These are phyloP conservation scores for Triticum urartu DNA, from an alignment of 176 grass and related monocot genomes.

Conservation along the genomic window DNA sequence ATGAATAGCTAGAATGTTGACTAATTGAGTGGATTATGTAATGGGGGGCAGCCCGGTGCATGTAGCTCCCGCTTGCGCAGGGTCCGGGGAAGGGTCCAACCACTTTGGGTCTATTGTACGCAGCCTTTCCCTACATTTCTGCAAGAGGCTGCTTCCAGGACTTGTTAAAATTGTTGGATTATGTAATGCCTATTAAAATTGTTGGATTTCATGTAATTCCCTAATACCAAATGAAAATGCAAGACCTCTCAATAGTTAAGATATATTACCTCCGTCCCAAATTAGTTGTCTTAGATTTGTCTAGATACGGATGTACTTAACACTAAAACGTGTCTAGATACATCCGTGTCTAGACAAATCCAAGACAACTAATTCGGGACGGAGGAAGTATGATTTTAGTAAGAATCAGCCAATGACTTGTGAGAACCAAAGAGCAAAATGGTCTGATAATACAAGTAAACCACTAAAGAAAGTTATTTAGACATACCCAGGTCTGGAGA, in stretches of 20 bases:
- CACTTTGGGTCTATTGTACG: too few relatives aligned
- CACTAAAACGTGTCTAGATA: too few relatives aligned
- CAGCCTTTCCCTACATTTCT: too few relatives aligned
- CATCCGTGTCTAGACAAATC: too few relatives aligned
- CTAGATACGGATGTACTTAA: too few relatives aligned
- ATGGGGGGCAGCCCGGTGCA: too few relatives aligned
- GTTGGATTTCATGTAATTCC: neutral
- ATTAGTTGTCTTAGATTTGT: too few relatives aligned
- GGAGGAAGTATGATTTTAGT: neutral
- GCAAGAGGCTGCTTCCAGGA: too few relatives aligned
- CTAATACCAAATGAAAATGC: slow-evolving; percentile 11
- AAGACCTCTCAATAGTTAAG: neutral
- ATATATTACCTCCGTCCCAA: too few relatives aligned
- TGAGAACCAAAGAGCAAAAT: slow-evolving; percentile 5
- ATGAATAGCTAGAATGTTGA: slow-evolving; percentile 9
- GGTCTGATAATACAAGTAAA: neutral
- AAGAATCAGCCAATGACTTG: neutral
- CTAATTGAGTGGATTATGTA: neutral
- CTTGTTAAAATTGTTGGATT: neutral
- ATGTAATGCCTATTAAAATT: neutral
- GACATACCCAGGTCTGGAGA: slow-evolving; percentile 69
- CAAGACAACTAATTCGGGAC: too few relatives aligned
- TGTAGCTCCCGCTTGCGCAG: too few relatives aligned
- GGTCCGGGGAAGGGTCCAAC: too few relatives aligned
- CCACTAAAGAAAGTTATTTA: neutral